phyloP scores from a whole-genome alignment of 139 green algal genomes.

The Coelastrella sp. region DNA sequence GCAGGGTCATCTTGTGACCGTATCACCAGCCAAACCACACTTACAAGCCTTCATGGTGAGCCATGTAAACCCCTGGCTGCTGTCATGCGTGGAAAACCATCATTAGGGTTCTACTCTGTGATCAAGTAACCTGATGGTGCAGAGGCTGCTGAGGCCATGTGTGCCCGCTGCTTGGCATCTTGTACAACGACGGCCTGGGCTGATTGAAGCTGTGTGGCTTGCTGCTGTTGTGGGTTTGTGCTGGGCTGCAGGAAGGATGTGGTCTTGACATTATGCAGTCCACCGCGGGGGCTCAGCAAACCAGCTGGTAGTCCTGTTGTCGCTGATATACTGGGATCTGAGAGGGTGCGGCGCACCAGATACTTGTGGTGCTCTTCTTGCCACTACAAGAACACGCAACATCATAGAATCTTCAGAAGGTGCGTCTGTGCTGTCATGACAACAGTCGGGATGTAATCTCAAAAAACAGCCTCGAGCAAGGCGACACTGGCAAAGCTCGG shows the following conservation, averaged over 20 bases:
- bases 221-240: constrained; percentile 24
- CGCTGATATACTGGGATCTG: constrained; percentile 22
- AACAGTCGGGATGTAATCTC: not conserved
- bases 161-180: too few species aligned
- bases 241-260: not conserved
- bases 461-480: too few species aligned
- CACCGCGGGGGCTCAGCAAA: too few species aligned
- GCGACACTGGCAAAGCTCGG: not conserved
- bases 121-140: too few species aligned
- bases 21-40: too few species aligned
- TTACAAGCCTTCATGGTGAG: too few species aligned
- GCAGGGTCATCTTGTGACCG: too few species aligned
- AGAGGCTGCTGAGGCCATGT: not conserved
- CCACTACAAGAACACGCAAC: not conserved
- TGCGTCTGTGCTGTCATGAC: not conserved
- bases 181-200: not conserved
- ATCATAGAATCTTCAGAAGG: not conserved
- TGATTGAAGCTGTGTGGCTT: not conserved
- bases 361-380: not conserved
- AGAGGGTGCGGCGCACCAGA: not conserved
- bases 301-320: constrained; percentile 23
- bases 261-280: too few species aligned
- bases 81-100: too few species aligned
- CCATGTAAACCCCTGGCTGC: too few species aligned
- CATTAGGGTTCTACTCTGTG: too few species aligned